Conservation (phyloP, 768 basidiomycete genomes). For the Leccinum disarticulatum region DNA sequence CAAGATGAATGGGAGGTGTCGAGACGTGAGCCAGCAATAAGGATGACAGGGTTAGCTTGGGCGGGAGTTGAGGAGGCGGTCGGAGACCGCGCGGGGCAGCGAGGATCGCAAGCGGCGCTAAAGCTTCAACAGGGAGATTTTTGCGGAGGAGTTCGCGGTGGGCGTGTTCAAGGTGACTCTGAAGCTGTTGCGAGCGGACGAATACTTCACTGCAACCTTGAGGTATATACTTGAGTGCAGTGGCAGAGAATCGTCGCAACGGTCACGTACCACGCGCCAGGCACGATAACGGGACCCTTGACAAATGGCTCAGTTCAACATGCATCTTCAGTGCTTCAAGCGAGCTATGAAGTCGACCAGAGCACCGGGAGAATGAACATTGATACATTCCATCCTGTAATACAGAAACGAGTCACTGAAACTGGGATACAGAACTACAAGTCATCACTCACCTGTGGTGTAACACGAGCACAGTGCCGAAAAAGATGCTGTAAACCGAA, state of each 20-base stretch:
- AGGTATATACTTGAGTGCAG: constrained; percentile 6
- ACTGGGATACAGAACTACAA: background rate
- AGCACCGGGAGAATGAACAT: constrained; percentile 27
- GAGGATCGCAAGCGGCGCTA: constrained; percentile 22
- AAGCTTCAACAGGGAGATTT: constrained; percentile 9
- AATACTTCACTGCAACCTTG: constrained; percentile 28
- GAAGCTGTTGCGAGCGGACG: constrained; percentile 25
- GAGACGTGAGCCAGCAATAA: constrained; percentile 13
- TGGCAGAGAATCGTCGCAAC: background rate
- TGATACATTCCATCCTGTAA: constrained; percentile 28
- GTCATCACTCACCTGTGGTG: constrained; percentile 11
- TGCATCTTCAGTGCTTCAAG: constrained; percentile 21
- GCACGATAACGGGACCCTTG: constrained; percentile 28
- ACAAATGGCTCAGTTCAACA: constrained; percentile 33
- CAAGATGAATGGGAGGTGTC: constrained; percentile 7
- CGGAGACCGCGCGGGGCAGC: constrained; percentile 20
- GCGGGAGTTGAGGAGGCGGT: constrained; percentile 17
- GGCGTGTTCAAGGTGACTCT: constrained; percentile 22
- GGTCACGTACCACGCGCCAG: constrained; percentile 24
- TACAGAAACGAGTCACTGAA: background rate
- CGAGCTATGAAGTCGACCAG: constrained; percentile 28
- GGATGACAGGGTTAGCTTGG: background rate
- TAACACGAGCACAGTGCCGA: constrained; percentile 24
- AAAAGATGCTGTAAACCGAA: constrained; percentile 24
- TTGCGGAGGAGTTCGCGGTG: constrained; percentile 22